Evolutionary conservation across 148 eudicot genomes (phyloP).

Genomic region (Vaccinium corymbosum): DNA sequence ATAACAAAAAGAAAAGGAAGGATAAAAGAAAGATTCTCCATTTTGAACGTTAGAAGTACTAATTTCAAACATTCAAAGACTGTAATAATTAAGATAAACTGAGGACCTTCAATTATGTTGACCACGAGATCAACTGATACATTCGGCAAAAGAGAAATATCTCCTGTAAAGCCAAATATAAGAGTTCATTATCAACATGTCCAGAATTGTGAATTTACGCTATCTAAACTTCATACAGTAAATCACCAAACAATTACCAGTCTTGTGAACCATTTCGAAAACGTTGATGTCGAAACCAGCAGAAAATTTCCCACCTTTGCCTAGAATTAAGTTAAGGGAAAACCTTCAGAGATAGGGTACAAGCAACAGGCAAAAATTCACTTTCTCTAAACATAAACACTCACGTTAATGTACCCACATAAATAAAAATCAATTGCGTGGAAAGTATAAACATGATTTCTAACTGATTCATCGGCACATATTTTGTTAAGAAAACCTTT

Average conservation of each 20-base stretch:
- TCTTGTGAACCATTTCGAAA: constrained; percentile 66
- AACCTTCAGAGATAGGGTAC: neutral
- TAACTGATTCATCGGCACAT: neutral
- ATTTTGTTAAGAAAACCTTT: neutral
- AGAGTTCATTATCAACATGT: neutral
- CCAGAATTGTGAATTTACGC: neutral
- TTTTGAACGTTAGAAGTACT: neutral
- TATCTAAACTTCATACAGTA: neutral
- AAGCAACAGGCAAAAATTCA: neutral
- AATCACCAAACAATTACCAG: constrained; percentile 45
- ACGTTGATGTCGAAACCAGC: constrained; percentile 91
- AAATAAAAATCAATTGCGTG: neutral
- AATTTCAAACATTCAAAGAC: neutral
- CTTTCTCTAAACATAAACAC: neutral
- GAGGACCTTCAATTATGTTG: constrained; percentile 74
- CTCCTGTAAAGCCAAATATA: constrained; percentile 52
- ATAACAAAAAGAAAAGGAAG: neutral
- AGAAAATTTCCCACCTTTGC: constrained; percentile 71
- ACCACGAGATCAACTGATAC: constrained; percentile 63
- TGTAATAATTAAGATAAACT: neutral
- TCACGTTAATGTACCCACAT: neutral
- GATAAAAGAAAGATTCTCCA: neutral
- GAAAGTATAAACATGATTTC: neutral
- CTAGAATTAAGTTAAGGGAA: constrained; percentile 31
- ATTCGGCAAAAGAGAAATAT: constrained; percentile 54